Conservation (phyloP, 2,329 filamentous ascomycete genomes). For the Fusarium sarcochroum region DNA sequence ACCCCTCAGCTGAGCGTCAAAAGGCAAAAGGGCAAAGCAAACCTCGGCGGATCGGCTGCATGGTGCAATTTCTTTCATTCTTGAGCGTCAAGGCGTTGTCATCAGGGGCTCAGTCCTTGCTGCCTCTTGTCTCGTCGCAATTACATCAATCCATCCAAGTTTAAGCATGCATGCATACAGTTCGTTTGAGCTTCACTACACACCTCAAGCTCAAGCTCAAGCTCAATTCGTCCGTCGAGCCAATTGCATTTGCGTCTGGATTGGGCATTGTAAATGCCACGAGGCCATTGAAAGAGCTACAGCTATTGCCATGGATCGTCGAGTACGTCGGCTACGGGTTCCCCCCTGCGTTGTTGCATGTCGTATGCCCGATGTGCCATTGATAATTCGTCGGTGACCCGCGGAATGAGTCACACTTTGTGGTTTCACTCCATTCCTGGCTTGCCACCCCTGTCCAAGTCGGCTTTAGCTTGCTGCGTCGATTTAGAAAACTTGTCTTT, state of each 20-base stretch:
- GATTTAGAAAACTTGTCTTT: constrained; percentile 40
- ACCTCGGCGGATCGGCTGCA: constrained; percentile 47
- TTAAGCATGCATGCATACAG: constrained; percentile 2
- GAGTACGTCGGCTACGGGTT: constrained; percentile 10
- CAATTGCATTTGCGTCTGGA: constrained; percentile 24
- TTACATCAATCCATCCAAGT: constrained; percentile 6
- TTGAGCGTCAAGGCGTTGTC: constrained; percentile 34
- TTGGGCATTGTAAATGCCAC: constrained; percentile 27
- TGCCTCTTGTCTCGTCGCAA: constrained; percentile 40
- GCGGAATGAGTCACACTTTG: constrained; percentile 48
- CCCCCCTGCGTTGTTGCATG: constrained; percentile 37
- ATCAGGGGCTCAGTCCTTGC: constrained; percentile 21
- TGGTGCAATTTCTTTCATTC: constrained; percentile 49
- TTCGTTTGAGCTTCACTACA: constrained; percentile 1
- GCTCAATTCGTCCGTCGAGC: constrained; percentile 24
- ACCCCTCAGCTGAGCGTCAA: constrained; percentile 46
- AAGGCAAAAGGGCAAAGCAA: constrained; percentile 45
- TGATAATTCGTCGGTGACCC: constrained; percentile 43
- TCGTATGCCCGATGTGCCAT: constrained; percentile 37
- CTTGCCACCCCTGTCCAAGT: constrained; percentile 43
- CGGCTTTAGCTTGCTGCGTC: constrained; percentile 39
- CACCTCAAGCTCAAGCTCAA: constrained; percentile 13
- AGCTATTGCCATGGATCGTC: constrained; percentile 23
- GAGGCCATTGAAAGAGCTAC: constrained; percentile 20
- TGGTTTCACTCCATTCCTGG: constrained; percentile 49